These are phyloP conservation scores for Stylonectria norvegica DNA, from an alignment of 2,329 filamentous ascomycete genomes.

Conservation along the genomic window DNA sequence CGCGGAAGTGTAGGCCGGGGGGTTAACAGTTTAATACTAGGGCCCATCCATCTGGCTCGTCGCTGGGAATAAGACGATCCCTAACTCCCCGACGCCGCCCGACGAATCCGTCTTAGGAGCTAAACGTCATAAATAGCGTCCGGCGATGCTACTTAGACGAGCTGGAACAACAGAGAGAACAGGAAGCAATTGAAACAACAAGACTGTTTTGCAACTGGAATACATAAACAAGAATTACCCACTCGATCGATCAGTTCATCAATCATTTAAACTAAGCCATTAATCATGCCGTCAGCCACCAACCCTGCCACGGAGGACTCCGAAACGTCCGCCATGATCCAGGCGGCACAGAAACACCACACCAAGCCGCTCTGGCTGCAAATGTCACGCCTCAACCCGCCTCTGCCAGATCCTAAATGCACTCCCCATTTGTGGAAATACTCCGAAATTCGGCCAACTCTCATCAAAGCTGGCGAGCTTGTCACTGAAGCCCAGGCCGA, in stretches of 20 bases:
- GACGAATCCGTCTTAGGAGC: background rate
- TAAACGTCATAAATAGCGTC: background rate
- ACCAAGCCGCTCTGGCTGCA: conserved; percentile 44
- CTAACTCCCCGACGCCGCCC: background rate
- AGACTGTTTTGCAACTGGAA: background rate
- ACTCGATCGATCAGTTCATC: too few relatives aligned
- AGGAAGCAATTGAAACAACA: background rate
- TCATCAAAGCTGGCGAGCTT: conserved; percentile 31
- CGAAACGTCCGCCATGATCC: background rate
- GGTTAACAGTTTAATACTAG: background rate
- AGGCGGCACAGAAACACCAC: background rate
- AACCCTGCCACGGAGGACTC: background rate
- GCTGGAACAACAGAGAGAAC: background rate
- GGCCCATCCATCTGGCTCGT: too few relatives aligned
- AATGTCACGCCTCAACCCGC: conserved; percentile 45
- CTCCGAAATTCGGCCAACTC: conserved; percentile 29
- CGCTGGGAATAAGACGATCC: background rate
- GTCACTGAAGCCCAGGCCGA: conserved; percentile 39
- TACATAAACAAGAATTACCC: too few relatives aligned
- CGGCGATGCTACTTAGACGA: background rate
- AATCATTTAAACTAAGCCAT: too few relatives aligned
- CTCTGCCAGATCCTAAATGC: conserved; percentile 40
- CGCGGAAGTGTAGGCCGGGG: background rate
- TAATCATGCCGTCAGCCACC: background rate
- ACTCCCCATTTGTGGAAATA: conserved; percentile 39